Conservation (phyloP, 2,329 filamentous ascomycete genomes). For the Dactylonectria macrodidyma region DNA sequence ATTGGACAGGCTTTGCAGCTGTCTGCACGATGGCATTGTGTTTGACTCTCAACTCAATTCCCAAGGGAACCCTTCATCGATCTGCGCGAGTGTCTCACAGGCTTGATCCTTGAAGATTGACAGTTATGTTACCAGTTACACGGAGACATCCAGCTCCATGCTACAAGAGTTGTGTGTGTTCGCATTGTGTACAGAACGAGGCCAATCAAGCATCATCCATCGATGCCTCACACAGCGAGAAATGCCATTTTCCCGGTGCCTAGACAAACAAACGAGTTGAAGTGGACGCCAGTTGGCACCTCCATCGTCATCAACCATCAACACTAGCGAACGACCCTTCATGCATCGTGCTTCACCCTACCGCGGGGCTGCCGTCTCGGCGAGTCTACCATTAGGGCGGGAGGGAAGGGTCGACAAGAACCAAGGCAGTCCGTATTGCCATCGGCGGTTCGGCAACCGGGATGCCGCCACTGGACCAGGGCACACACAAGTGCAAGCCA, state of each 20-base stretch:
- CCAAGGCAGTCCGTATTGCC: conserved; percentile 17
- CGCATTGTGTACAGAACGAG: neutral
- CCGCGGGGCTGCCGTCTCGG: conserved; percentile 2
- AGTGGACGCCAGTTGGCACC: conserved; percentile 20
- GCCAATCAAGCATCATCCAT: conserved; percentile 2
- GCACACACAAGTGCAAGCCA: no score
- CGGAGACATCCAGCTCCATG: neutral
- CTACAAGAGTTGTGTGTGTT: neutral
- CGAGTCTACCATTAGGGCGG: conserved; percentile 5
- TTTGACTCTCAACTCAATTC: neutral
- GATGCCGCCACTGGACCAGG: neutral
- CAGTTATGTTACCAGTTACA: conserved; percentile 6
- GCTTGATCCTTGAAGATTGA: conserved; percentile 12
- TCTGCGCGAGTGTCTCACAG: conserved; percentile 10
- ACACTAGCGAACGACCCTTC: conserved; percentile 10
- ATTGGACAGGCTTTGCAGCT: conserved; percentile 8
- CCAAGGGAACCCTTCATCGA: conserved; percentile 12
- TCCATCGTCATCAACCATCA: conserved; percentile 14
- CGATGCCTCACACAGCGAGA: conserved; percentile 12
- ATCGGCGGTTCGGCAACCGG: conserved; percentile 13
- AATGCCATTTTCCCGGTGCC: conserved; percentile 16
- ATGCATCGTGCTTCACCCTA: neutral
- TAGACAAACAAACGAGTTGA: neutral
- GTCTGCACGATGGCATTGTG: neutral
- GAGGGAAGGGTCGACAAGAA: conserved; percentile 1